Evolutionary conservation across 306 rosid species (phyloP), one percentile per base, ranked within the genome.

Genomic region (Begonia fuchsioides): DNA sequence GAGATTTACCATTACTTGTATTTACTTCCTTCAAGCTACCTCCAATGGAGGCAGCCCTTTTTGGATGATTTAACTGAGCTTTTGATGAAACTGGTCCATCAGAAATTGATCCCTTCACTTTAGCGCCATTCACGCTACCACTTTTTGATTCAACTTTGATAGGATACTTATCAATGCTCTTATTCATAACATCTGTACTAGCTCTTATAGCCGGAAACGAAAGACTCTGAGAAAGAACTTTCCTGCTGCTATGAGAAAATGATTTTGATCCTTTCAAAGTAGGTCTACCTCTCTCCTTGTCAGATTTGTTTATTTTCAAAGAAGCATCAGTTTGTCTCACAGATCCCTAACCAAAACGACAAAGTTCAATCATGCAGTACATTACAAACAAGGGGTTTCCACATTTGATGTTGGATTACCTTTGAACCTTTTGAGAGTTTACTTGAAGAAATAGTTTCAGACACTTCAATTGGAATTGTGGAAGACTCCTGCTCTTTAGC

Each of bases 181-280:
- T 88, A 73, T 72, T 85, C 75, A 76, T 57, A 48, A 56, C 61
- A 45, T 77, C 90, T 15, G 58, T 68, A 55, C 52, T 47, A 58
- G 63, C 61, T 57, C 77, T 59, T 69, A 67, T 83, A n/a, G 82
- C 43, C 11, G 95, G 94, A 58, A 85, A 77, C 16, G 94, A 72
- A 52, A 79, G 74, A 65, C 94, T 90, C 68, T 81, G 94, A 53
- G n/a, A n/a, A n/a, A n/a, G n/a, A n/a, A n/a, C n/a, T n/a, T n/a
- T n/a, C n/a, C n/a, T n/a, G n/a, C n/a, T 82, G 53, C 49, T 74
- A 15, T 70, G 76, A 64, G 82, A 51, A 47, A 70, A 17, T n/a
- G 63, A 67, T 15, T 63, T 54, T 38, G 71, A 13, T 17, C 68
- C 64, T 57, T 72, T 80, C 71, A 55, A 45, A 61, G 39, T 78